Evolutionary conservation across 352 stramenopile genomes (phyloP).

Genomic region (Thalassiosira mediterranea): DNA sequence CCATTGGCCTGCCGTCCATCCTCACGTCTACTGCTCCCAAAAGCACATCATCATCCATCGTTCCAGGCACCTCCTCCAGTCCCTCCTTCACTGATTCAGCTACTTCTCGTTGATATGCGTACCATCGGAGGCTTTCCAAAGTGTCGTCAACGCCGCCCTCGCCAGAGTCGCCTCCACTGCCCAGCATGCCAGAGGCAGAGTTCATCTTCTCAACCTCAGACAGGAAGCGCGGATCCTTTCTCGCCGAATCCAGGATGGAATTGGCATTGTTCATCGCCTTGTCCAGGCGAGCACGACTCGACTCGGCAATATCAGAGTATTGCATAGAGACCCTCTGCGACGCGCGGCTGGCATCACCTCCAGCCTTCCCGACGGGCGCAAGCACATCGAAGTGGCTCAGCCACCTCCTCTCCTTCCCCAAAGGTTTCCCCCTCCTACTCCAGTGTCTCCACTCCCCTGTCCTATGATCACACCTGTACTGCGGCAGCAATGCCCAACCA

Average conservation of each 20-base stretch:
- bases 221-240: slow-evolving; percentile 65
- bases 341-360: too few species aligned
- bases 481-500: slow-evolving; percentile 91
- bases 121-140: slow-evolving; percentile 79
- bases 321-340: background rate
- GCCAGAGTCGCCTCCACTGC: slow-evolving; percentile 63
- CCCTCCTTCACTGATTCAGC: slow-evolving; percentile 49
- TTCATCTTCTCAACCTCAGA: slow-evolving; percentile 81
- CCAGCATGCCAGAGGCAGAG: slow-evolving; percentile 53
- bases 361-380: background rate
- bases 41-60: slow-evolving; percentile 45
- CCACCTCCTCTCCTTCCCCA: slow-evolving; percentile 70
- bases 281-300: slow-evolving; percentile 50
- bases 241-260: slow-evolving; percentile 57
- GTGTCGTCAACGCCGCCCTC: slow-evolving; percentile 77
- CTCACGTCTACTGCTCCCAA: slow-evolving; percentile 41
- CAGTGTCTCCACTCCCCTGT: slow-evolving; percentile 88
- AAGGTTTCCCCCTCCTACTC: slow-evolving; percentile 65
- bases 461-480: slow-evolving; percentile 94
- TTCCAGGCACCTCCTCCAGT: slow-evolving; percentile 46
- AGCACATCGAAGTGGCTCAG: slow-evolving; percentile 72
- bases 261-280: slow-evolving; percentile 69
- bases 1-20: slow-evolving; percentile 52
- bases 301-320: slow-evolving; percentile 12
- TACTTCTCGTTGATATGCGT: slow-evolving; percentile 79